These are phyloP conservation scores for Picochlorum sp. DNA, from an alignment of 139 green algal genomes.

Conservation along the genomic window DNA sequence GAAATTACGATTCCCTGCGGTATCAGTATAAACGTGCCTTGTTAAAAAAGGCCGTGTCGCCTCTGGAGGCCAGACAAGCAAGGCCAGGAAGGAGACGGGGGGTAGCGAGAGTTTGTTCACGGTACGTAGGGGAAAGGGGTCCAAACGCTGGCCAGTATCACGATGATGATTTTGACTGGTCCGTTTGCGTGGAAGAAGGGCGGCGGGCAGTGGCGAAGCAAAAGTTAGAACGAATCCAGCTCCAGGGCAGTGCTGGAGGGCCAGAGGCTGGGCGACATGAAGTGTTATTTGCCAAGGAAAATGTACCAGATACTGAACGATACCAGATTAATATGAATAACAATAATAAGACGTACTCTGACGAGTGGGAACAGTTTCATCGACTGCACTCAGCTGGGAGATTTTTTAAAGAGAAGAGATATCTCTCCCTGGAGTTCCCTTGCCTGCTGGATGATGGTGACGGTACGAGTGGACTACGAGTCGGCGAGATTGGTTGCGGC, in stretches of 20 bases:
- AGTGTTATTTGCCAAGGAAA: background rate
- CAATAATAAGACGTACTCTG: background rate
- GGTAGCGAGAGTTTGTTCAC: background rate
- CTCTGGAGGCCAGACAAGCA: too few relatives aligned
- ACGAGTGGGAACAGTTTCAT: background rate
- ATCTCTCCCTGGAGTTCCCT: background rate
- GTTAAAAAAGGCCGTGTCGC: too few relatives aligned
- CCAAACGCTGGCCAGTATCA: slow-evolving; percentile 43
- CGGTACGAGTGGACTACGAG: background rate
- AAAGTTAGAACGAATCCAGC: background rate
- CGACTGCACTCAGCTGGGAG: background rate
- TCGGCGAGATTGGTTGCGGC: background rate
- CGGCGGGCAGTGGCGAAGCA: slow-evolving; percentile 15
- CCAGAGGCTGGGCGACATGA: background rate
- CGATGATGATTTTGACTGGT: slow-evolving; percentile 44
- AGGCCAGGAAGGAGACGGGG: too few relatives aligned
- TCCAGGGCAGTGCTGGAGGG: background rate
- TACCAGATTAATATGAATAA: background rate
- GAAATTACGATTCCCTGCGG: too few relatives aligned
- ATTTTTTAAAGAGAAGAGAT: slow-evolving; percentile 2
- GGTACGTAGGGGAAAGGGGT: background rate
- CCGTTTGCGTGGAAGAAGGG: slow-evolving; percentile 16
- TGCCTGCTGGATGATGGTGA: background rate
- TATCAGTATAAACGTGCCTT: too few relatives aligned
- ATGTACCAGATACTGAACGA: background rate